These are phyloP conservation scores for Metschnikowia sp. DNA, from an alignment of 805 yeast species.

Conservation along the genomic window DNA sequence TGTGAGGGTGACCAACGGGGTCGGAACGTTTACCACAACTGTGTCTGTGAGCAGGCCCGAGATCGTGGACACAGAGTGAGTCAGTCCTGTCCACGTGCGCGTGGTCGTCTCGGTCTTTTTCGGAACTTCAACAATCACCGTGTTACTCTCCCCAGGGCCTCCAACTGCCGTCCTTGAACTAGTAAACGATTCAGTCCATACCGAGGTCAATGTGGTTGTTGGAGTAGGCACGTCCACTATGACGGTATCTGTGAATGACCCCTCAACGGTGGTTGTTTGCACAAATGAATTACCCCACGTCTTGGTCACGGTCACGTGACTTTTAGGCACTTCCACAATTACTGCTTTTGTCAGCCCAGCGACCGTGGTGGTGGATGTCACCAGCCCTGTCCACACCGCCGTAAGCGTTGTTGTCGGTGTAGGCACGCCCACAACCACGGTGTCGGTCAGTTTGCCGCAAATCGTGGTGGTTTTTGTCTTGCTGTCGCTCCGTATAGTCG, in stretches of 20 bases:
- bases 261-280: slow-evolving; percentile 1
- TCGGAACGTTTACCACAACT: slow-evolving; percentile 15
- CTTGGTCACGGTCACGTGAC: neutral
- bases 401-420: slow-evolving; percentile 11
- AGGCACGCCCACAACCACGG: slow-evolving; percentile 13
- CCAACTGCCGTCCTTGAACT: slow-evolving; percentile 2
- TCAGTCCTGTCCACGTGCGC: slow-evolving; percentile 2
- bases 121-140: slow-evolving; percentile 13
- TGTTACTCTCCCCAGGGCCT: slow-evolving; percentile 3
- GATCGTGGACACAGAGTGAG: neutral
- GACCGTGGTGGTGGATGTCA: slow-evolving; percentile 9
- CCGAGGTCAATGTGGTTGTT: slow-evolving; percentile 2
- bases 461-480: neutral
- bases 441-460: neutral
- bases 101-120: slow-evolving; percentile 7
- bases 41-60: slow-evolving; percentile 1
- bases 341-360: slow-evolving; percentile 21
- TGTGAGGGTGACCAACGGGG: slow-evolving; percentile 15
- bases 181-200: slow-evolving; percentile 8
- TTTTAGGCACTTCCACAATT: slow-evolving; percentile 10
- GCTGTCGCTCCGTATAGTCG: neutral
- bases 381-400: slow-evolving; percentile 10
- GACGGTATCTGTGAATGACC: slow-evolving; percentile 5
- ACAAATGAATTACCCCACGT: neutral
- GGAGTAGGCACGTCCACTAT: slow-evolving; percentile 12